phyloP scores from a whole-genome alignment of 768 basidiomycete genomes.

The Boletus speciosus region DNA sequence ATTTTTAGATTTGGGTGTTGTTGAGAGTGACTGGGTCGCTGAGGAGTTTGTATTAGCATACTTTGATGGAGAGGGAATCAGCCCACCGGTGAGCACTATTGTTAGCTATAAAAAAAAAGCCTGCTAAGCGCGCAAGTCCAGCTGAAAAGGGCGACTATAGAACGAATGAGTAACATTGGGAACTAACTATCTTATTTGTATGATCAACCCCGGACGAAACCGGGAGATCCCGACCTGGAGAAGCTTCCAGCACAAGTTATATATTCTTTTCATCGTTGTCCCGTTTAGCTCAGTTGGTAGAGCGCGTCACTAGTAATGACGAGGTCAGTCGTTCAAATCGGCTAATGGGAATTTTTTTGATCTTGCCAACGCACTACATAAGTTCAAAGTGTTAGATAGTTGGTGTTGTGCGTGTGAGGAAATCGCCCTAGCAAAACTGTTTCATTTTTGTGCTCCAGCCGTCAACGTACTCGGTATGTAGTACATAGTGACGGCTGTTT shows the following conservation, averaged over 20 bases:
- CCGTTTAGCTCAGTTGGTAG: slow-evolving; percentile 47
- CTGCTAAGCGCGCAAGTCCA: slow-evolving; percentile 6
- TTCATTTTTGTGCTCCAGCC: not conserved
- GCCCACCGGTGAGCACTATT: slow-evolving; percentile 56
- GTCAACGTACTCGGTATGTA: not conserved
- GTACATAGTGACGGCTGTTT: not conserved
- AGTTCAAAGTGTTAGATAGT: not conserved
- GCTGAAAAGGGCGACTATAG: slow-evolving; percentile 29
- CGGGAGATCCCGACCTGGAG: not conserved
- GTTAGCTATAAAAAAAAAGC: not conserved
- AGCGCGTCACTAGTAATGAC: slow-evolving; percentile 72
- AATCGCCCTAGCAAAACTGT: not conserved
- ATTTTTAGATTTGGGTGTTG: slow-evolving; percentile 67
- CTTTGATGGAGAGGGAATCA: slow-evolving; percentile 66
- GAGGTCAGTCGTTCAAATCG: slow-evolving; percentile 67
- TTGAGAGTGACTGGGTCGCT: slow-evolving; percentile 74
- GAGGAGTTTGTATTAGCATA: slow-evolving; percentile 71
- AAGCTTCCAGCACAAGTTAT: not conserved
- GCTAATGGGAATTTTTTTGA: slow-evolving; percentile 41
- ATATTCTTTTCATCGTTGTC: slow-evolving; percentile 1
- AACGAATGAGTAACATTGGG: slow-evolving; percentile 20
- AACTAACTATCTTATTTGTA: slow-evolving; percentile 10
- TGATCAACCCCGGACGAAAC: not conserved
- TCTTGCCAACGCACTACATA: not conserved
- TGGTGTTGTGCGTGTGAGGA: not conserved